phyloP scores from a whole-genome alignment of 176 grass and related monocot species.

The Avena insularis region DNA sequence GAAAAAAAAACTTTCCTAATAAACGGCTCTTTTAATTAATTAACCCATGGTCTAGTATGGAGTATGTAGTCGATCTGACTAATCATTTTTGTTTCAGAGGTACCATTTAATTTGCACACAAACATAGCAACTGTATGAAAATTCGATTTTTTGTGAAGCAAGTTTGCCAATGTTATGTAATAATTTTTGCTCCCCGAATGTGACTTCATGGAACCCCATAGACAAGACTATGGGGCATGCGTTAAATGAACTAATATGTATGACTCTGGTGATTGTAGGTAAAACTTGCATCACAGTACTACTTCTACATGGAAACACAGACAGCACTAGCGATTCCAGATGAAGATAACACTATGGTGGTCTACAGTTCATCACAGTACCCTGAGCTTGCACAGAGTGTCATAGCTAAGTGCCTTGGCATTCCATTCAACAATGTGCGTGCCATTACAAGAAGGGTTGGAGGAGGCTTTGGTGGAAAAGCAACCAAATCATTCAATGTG shows the following conservation, averaged over 20 bases:
- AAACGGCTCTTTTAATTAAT: neutral
- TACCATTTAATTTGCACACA: neutral
- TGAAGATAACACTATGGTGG: slow-evolving; percentile 67
- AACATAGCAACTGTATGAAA: neutral
- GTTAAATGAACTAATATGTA: slow-evolving; percentile 15
- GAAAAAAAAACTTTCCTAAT: neutral
- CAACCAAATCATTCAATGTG: slow-evolving; percentile 43
- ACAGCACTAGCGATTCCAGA: slow-evolving; percentile 70
- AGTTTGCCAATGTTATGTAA: neutral
- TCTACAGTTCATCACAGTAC: slow-evolving; percentile 66
- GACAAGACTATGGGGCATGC: neutral
- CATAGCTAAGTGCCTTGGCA: slow-evolving; percentile 69
- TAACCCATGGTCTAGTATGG: neutral
- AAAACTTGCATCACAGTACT: slow-evolving; percentile 71
- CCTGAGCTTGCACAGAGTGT: slow-evolving; percentile 53
- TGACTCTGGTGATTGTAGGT: slow-evolving; percentile 52
- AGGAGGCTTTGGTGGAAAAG: slow-evolving; percentile 78
- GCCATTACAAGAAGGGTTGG: slow-evolving; percentile 80
- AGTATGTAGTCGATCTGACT: neutral
- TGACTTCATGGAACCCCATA: neutral
- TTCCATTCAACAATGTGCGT: slow-evolving; percentile 69
- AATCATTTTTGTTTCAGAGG: neutral
- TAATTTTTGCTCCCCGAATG: neutral
- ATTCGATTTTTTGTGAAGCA: neutral
- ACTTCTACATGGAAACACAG: slow-evolving; percentile 89